phyloP scores from a whole-genome alignment of 148 eudicot genomes.

The Rhododendron ferrugineum region DNA sequence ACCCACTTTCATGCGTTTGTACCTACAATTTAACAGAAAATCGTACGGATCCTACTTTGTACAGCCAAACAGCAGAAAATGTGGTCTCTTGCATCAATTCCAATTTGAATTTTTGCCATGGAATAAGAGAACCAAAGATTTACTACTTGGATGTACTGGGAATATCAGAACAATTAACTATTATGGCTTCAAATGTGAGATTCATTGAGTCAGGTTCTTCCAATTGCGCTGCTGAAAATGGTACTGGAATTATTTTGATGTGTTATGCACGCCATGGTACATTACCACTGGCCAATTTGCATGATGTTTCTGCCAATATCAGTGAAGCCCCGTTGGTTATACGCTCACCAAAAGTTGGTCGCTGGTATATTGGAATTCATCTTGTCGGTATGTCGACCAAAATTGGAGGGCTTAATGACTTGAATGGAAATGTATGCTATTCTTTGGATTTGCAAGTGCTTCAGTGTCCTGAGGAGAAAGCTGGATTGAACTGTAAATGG shows the following conservation, averaged over 20 bases:
- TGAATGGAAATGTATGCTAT: slow-evolving; percentile 47
- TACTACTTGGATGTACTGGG: slow-evolving; percentile 62
- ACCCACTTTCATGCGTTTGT: slow-evolving; percentile 51
- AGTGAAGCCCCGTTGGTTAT: slow-evolving; percentile 50
- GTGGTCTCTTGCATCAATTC: slow-evolving; percentile 46
- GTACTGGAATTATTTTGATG: slow-evolving; percentile 35
- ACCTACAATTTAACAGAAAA: slow-evolving; percentile 21
- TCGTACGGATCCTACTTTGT: slow-evolving; percentile 9
- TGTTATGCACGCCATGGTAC: slow-evolving; percentile 82
- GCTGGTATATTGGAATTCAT: slow-evolving; percentile 65
- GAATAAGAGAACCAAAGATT: slow-evolving; percentile 38
- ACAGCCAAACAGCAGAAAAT: slow-evolving; percentile 30
- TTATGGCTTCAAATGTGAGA: slow-evolving; percentile 37
- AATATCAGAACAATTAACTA: slow-evolving; percentile 40
- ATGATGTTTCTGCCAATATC: slow-evolving; percentile 69
- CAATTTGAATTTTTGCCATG: slow-evolving; percentile 43
- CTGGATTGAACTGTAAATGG: slow-evolving; percentile 71
- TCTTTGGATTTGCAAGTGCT: slow-evolving; percentile 55
- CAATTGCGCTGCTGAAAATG: slow-evolving; percentile 22
- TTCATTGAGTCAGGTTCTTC: slow-evolving; percentile 29
- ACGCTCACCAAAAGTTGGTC: slow-evolving; percentile 65
- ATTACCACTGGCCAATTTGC: slow-evolving; percentile 42
- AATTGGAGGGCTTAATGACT: slow-evolving; percentile 15
- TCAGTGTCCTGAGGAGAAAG: slow-evolving; percentile 64
- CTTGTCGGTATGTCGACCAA: slow-evolving; percentile 32